Percentiles rank a stretch among this genome's conserved stretches.
These are phyloP conservation scores for Takashimella tepidaria DNA, from an alignment of 1,284 basidiomycete genomes.

Conservation along the genomic window DNA sequence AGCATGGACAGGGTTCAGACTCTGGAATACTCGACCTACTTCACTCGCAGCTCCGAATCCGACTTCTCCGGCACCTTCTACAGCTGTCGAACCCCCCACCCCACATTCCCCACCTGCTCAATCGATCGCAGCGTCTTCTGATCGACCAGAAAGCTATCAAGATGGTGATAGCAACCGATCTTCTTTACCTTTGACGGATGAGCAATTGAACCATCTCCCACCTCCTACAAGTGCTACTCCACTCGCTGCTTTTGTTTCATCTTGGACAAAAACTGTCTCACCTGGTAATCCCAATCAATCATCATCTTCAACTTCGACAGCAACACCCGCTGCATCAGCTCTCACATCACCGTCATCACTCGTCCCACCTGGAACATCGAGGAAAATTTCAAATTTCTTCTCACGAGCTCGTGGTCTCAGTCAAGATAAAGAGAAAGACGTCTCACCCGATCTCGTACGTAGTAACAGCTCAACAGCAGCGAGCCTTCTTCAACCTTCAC, in stretches of 20 bases:
- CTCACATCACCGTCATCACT: constrained; percentile 1
- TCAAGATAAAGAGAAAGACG: background rate
- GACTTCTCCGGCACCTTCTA: constrained; percentile 18
- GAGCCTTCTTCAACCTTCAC: background rate
- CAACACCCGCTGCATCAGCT: constrained; percentile 1
- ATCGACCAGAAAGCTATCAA: constrained; percentile 7
- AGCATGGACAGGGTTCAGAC: constrained; percentile 33
- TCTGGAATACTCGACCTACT: constrained; percentile 20
- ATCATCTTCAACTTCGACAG: background rate
- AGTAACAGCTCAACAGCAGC: background rate
- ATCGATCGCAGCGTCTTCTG: constrained; percentile 3
- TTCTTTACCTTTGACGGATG: constrained; percentile 11
- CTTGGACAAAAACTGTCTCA: constrained; percentile 34
- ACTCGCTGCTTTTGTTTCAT: constrained; percentile 28
- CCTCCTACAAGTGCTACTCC: constrained; percentile 18
- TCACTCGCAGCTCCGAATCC: background rate
- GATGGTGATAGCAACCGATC: constrained; percentile 12
- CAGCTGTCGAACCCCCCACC: constrained; percentile 25
- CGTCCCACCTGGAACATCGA: constrained; percentile 4
- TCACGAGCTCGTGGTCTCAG: constrained; percentile 1
- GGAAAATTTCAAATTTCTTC: constrained; percentile 29
- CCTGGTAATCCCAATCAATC: constrained; percentile 6
- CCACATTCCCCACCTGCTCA: constrained; percentile 9
- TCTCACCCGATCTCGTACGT: background rate
- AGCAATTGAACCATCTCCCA: constrained; percentile 10